Evolutionary conservation across 306 rosid genomes (phyloP).

Genomic region (Bauhinia variegata): DNA sequence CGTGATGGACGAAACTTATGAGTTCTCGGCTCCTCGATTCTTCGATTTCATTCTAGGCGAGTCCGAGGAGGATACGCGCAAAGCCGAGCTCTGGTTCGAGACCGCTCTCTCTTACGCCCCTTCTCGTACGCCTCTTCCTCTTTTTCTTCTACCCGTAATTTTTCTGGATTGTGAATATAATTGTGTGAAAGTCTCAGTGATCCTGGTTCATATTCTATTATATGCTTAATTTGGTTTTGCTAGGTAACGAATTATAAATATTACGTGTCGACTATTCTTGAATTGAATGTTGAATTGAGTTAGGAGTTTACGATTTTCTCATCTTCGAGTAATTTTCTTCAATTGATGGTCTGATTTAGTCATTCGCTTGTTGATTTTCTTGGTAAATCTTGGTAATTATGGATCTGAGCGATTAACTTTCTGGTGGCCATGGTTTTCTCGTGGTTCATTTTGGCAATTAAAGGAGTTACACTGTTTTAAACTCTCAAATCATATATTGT

Average conservation of each 20-base stretch:
- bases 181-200: background rate
- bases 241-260: background rate
- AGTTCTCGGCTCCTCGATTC: slow-evolving; percentile 90
- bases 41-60: slow-evolving; percentile 70
- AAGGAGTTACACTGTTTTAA: background rate
- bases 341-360: background rate
- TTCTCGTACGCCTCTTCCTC: slow-evolving; percentile 65
- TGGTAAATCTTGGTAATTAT: no score
- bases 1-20: slow-evolving; percentile 73
- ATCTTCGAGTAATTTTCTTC: background rate
- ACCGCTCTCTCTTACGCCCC: slow-evolving; percentile 81
- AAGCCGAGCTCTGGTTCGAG: slow-evolving; percentile 91
- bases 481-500: background rate
- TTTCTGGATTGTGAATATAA: no score
- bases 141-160: background rate
- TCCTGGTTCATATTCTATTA: no score
- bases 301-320: background rate
- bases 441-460: background rate
- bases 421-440: background rate
- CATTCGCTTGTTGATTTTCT: background rate
- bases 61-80: slow-evolving; percentile 50
- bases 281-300: background rate
- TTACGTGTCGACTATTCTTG: slow-evolving; percentile 13
- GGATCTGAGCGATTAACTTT: background rate
- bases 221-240: background rate